phyloP scores from a whole-genome alignment of 441 rosid species.

The Capsella rubella region DNA sequence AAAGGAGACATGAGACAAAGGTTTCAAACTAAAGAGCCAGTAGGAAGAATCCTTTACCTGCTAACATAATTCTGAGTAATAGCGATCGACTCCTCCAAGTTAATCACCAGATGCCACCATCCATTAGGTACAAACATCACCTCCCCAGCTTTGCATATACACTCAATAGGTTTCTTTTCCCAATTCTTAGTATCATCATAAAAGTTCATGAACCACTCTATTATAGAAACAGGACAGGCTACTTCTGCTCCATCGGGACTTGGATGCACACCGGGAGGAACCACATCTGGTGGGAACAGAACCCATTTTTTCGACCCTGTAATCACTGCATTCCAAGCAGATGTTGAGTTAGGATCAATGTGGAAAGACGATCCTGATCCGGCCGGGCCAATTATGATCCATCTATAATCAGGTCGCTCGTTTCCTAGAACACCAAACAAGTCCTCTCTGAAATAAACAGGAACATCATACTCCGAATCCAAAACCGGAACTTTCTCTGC shows the following conservation, averaged over 20 bases:
- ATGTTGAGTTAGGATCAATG: constrained; percentile 97
- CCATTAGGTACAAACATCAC: constrained; percentile 95
- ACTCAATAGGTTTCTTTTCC: constrained; percentile 83
- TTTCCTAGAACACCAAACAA: constrained; percentile 81
- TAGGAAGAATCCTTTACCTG: constrained; percentile 55
- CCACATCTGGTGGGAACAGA: constrained; percentile 90
- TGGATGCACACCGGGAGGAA: constrained; percentile 96
- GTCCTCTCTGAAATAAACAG: constrained; percentile 82
- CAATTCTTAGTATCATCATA: constrained; percentile 75
- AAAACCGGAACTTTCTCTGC: constrained; percentile 74
- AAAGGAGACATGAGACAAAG: neutral
- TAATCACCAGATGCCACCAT: constrained; percentile 99
- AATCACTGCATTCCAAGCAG: constrained; percentile 97
- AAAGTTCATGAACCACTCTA: constrained; percentile 99
- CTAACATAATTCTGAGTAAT: constrained; percentile 96
- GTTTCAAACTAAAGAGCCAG: constrained; percentile 8
- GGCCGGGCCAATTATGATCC: constrained; percentile 93
- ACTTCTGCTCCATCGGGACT: constrained; percentile 98
- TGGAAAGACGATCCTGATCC: constrained; percentile 96
- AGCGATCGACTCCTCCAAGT: constrained; percentile 92
- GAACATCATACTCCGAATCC: constrained; percentile 78
- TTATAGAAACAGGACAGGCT: constrained; percentile 96
- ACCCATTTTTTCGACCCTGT: constrained; percentile 88
- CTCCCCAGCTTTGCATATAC: constrained; percentile 93
- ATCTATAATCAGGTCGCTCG: constrained; percentile 88